Evolutionary conservation across 1,284 basidiomycete species (phyloP).

Genomic region (Butyriboletus pseudospeciosus): DNA sequence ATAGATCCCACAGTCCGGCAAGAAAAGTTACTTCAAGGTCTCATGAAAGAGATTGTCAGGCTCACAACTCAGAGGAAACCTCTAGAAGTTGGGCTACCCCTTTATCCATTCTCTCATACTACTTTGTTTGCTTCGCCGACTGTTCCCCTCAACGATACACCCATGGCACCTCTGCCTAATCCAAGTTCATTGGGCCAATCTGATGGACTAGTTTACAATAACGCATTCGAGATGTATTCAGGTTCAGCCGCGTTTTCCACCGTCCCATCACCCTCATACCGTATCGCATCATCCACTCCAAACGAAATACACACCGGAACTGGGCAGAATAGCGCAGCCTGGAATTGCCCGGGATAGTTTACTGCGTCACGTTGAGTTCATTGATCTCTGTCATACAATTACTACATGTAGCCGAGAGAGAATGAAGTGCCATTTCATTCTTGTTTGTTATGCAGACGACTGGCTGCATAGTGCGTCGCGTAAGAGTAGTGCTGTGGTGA

Average conservation of each 20-base stretch:
- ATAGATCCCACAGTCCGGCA: slow-evolving; percentile 55
- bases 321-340: slow-evolving; percentile 4
- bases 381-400: slow-evolving; percentile 2
- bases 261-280: slow-evolving; percentile 6
- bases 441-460: background rate
- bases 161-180: slow-evolving; percentile 40
- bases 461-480: background rate
- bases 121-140: slow-evolving; percentile 51
- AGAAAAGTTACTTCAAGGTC: slow-evolving; percentile 71
- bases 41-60: slow-evolving; percentile 79
- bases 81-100: slow-evolving; percentile 68
- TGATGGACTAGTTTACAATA: slow-evolving; percentile 6
- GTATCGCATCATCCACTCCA: slow-evolving; percentile 1
- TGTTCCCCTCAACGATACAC: slow-evolving; percentile 18
- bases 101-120: slow-evolving; percentile 72
- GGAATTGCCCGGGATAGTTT: slow-evolving; percentile 13
- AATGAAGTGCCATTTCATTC: background rate
- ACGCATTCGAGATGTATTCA: slow-evolving; percentile 10
- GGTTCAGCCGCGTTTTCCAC: slow-evolving; percentile 4
- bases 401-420: slow-evolving; percentile 4
- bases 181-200: slow-evolving; percentile 11
- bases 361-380: background rate
- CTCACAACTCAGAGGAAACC: slow-evolving; percentile 74
- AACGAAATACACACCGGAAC: slow-evolving; percentile 6
- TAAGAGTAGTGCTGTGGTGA: background rate